Evolutionary conservation across 202 grass and related monocot genomes (phyloP).

Genomic region (Dendrocalamus latiflorus): DNA sequence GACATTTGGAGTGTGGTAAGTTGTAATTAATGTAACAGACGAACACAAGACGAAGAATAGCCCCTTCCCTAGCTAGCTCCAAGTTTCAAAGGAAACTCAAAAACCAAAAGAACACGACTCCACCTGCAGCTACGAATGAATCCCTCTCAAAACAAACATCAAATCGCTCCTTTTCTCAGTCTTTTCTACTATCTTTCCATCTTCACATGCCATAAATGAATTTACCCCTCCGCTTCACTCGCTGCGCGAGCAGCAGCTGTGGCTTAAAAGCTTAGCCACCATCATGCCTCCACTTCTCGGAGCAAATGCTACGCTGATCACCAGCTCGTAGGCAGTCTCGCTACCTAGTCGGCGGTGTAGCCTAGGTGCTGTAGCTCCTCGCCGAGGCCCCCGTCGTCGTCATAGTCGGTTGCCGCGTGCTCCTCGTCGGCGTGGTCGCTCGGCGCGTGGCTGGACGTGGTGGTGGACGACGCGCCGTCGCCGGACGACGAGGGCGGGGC

Average conservation of each 20-base stretch:
- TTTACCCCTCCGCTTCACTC: conserved; percentile 6
- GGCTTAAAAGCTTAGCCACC: not conserved
- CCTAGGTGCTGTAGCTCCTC: conserved; percentile 35
- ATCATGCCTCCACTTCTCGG: conserved; percentile 20
- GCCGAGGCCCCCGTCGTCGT: not conserved
- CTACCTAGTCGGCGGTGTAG: conserved; percentile 46
- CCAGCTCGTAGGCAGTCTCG: not conserved
- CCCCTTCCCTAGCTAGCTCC: conserved; percentile 8
- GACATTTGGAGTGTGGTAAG: conserved; percentile 6
- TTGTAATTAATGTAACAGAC: conserved; percentile 36
- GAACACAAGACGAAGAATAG: conserved; percentile 16
- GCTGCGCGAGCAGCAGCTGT: not conserved
- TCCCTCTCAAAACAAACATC: conserved; percentile 9
- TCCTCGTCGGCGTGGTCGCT: conserved; percentile 49
- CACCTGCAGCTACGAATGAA: not conserved
- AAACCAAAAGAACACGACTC: conserved; percentile 25
- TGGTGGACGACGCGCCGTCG: conserved; percentile 67
- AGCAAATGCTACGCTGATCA: conserved; percentile 9
- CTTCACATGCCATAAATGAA: conserved; percentile 39
- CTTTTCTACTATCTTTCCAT: conserved; percentile 4
- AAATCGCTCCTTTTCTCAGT: not conserved
- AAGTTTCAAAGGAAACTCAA: conserved; percentile 42
- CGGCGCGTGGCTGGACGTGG: conserved; percentile 50
- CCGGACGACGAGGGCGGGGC: conserved; percentile 27
- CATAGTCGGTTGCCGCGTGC: not conserved